These are phyloP conservation scores for Stemphylium beticola DNA, from an alignment of 2,329 filamentous ascomycete species.

Conservation along the genomic window DNA sequence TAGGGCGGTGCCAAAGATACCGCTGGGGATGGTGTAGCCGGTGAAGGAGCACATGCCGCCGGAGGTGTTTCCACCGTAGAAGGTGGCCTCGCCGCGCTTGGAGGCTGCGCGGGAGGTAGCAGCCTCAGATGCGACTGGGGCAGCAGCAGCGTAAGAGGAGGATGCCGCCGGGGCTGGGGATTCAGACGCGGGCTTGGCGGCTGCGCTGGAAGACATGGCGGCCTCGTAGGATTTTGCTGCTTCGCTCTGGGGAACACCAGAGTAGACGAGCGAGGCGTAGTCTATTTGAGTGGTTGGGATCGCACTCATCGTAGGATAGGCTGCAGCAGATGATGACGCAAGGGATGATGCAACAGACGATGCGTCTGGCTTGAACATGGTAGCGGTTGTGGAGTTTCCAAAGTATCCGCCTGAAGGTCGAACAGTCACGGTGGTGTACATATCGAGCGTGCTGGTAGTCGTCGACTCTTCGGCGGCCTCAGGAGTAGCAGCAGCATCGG, in stretches of 20 bases:
- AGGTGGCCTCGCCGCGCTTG: conserved; percentile 43
- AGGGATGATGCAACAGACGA: background rate
- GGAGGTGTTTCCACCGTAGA: conserved; percentile 51
- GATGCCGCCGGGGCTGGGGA: conserved; percentile 7
- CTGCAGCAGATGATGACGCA: background rate
- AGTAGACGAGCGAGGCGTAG: no score
- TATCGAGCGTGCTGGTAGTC: conserved; percentile 20
- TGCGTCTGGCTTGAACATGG: background rate
- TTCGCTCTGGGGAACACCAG: no score
- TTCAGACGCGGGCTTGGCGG: conserved; percentile 2
- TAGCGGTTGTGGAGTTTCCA: conserved; percentile 19
- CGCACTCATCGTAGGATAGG: conserved; percentile 1
- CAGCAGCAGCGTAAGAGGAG: conserved; percentile 3
- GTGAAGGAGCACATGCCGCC: conserved; percentile 70
- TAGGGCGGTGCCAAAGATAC: conserved; percentile 67
- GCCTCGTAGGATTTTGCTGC: background rate
- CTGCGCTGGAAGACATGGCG: background rate
- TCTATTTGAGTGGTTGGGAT: background rate
- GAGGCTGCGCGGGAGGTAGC: conserved; percentile 11
- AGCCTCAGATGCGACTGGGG: background rate
- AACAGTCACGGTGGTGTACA: conserved; percentile 26
- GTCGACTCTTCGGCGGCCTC: conserved; percentile 17
- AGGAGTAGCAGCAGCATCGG: conserved; percentile 1
- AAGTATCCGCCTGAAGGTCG: conserved; percentile 10
- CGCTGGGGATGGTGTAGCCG: conserved; percentile 65